A percentile compares a stretch with the other conserved stretches of the same genome.
Conservation (phyloP, 2,329 filamentous ascomycete species). For the Pseudogymnoascus sp. region DNA sequence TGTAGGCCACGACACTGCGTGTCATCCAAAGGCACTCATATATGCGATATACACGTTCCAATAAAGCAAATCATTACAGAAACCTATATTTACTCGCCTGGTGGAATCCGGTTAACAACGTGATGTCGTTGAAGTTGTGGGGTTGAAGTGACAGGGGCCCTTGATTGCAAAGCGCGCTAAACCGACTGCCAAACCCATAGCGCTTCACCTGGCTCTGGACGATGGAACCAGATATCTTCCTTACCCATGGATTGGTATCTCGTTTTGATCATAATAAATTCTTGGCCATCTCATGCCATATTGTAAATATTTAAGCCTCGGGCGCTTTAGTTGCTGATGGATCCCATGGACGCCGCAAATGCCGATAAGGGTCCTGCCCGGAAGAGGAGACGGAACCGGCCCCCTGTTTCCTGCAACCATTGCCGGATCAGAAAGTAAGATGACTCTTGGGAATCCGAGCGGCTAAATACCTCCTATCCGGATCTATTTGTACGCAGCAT, state of each 20-base stretch:
- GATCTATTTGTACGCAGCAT: neutral
- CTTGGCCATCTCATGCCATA: neutral
- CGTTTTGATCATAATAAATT: neutral
- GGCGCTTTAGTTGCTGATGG: neutral
- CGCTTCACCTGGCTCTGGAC: neutral
- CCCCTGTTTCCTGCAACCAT: conserved; percentile 7
- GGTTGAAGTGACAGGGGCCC: neutral
- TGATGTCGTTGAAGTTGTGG: neutral
- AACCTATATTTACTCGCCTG: neutral
- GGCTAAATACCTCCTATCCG: neutral
- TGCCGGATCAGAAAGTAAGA: conserved; percentile 6
- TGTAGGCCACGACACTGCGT: neutral
- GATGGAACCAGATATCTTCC: neutral
- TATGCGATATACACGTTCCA: neutral
- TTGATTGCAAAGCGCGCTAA: neutral
- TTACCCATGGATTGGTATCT: neutral
- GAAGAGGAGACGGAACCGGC: neutral
- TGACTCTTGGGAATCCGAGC: neutral
- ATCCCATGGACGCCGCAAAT: neutral
- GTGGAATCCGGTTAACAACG: neutral
- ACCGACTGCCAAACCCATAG: neutral
- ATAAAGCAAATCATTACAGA: neutral
- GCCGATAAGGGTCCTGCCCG: neutral
- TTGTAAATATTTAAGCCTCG: neutral
- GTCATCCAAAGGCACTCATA: neutral